These are phyloP conservation scores for Striga asiatica DNA, from an alignment of 257 asterid species.

Conservation along the genomic window DNA sequence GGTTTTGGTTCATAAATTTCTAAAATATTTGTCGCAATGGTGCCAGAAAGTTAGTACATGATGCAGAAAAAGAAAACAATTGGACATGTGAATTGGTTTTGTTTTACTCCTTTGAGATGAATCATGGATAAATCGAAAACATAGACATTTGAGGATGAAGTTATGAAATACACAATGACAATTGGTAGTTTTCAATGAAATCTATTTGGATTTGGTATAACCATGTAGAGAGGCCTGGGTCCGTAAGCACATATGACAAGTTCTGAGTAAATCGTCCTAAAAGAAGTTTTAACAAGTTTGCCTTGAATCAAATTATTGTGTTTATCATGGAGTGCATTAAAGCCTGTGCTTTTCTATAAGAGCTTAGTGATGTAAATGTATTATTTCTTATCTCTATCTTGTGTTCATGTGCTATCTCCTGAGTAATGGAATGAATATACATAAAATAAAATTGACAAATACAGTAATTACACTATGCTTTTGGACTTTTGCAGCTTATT, in stretches of 20 bases:
- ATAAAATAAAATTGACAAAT: not conserved
- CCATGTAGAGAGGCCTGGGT: not conserved
- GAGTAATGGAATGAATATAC: slow-evolving; percentile 5
- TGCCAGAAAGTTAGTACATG: not conserved
- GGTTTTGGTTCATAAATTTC: not conserved
- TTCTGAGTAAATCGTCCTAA: not conserved
- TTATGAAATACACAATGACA: not conserved
- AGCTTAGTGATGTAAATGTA: not conserved
- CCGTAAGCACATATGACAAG: not conserved
- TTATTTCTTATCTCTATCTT: not conserved
- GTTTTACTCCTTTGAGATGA: not conserved
- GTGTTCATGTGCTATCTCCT: slow-evolving; percentile 11
- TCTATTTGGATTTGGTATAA: not conserved
- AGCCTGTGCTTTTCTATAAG: not conserved
- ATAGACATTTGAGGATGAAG: not conserved
- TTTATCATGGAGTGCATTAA: not conserved
- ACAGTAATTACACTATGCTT: slow-evolving; percentile 13
- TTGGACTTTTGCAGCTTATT: slow-evolving; percentile 69
- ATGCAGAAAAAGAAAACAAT: not conserved
- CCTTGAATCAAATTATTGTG: not conserved
- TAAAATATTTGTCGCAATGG: not conserved
- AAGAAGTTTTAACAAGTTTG: not conserved
- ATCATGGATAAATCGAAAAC: not conserved
- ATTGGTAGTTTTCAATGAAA: not conserved
- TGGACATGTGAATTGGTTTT: not conserved